phyloP scores from a whole-genome alignment of 106 monocot genomes.

The Iris macrosiphon region DNA sequence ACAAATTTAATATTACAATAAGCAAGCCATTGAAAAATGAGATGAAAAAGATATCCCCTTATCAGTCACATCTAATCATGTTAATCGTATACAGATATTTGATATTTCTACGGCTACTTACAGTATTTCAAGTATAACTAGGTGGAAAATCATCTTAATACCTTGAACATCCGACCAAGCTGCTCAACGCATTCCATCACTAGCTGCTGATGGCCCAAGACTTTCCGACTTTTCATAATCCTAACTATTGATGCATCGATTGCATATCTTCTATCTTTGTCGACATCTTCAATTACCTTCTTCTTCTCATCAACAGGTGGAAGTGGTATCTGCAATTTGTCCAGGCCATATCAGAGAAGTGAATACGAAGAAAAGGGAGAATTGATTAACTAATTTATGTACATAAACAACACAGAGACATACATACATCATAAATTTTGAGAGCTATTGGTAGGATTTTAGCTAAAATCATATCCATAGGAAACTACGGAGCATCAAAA shows the following conservation, averaged over 20 bases:
- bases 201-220: conserved; percentile 51
- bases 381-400: background rate
- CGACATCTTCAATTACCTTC: conserved; percentile 71
- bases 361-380: conserved; percentile 1
- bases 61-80: too few relatives aligned
- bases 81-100: too few relatives aligned
- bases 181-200: conserved; percentile 70
- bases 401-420: background rate
- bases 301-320: conserved; percentile 72
- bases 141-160: background rate
- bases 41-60: too few relatives aligned
- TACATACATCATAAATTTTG: too few relatives aligned
- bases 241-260: conserved; percentile 72
- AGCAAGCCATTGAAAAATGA: too few relatives aligned
- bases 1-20: background rate
- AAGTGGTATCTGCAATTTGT: conserved; percentile 38
- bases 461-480: too few relatives aligned
- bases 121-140: too few relatives aligned
- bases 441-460: too few relatives aligned
- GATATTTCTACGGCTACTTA: too few relatives aligned
- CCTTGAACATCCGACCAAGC: conserved; percentile 67
- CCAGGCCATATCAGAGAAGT: background rate
- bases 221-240: conserved; percentile 63
- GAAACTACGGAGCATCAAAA: too few relatives aligned
- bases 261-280: conserved; percentile 59